Base-by-base conservation (phyloP, 768 basidiomycete species). In the Lepiota brunneoincarnata region DNA sequence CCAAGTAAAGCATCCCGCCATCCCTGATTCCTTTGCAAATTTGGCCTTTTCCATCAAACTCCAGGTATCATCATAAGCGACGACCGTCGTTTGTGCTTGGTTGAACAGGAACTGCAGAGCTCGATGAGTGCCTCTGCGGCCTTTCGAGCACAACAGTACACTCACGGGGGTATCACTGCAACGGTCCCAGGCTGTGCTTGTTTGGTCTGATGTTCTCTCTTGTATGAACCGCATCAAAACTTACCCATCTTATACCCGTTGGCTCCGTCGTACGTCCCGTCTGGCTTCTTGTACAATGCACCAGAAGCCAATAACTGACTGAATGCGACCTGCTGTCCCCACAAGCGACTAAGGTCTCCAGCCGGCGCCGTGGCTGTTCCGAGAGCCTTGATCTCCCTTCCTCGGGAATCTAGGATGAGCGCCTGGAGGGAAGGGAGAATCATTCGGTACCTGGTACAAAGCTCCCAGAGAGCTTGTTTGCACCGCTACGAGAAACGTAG, bases 121-220 rank as follows among this genome's bases (percentile, higher is more conserved):
- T 40, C 18, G n/a, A n/a, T n/a, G n/a, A n/a, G n/a, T n/a, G n/a
- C n/a, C 48, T 38, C 55, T 15, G 9, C 17, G 14, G 36, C 28
- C 26, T 24, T 62, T 60, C 1, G 60, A 51, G 20, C 58, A n/a
- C 14, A 67, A 69, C 44, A 62, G 64, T 54, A 69, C 60, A 64
- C 68, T 39, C 62, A 86, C 76, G 34, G 86, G 87, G 24, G 87
- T 89, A 60, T 79, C 78, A 36, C 84, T 86, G 66, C 86, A 87
- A 40, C 75, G 64, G 61, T 90, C 87, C 86, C 86, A 89, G 14
- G 62, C 83, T 80, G 63, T 55, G 59, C 3, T 6, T 69, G 67
- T 34, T 47, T 35, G 51, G n/a, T 28, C 12, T 15, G 38, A 14
- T 20, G 36, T 11, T 49, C 38, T 35, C 18, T 2, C 15, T 15